Evolutionary conservation across 257 asterid species (phyloP).

Genomic region (Ligustrum vulgare): DNA sequence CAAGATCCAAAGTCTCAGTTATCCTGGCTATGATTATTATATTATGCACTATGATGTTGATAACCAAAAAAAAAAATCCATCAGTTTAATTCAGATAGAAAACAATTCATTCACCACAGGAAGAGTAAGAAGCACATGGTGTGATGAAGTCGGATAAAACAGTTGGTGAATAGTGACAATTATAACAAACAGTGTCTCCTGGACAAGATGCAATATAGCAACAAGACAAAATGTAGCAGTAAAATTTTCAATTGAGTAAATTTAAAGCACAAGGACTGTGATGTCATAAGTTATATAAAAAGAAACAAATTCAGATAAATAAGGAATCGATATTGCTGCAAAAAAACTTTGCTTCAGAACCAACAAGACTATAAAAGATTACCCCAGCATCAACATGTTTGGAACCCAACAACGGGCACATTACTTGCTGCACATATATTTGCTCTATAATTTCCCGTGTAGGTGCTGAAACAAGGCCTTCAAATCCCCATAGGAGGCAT

Average conservation of each 20-base stretch:
- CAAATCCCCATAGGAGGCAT: constrained; percentile 59
- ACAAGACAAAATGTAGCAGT: neutral
- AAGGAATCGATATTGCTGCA: neutral
- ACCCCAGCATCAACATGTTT: constrained; percentile 95
- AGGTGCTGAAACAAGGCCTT: constrained; percentile 68
- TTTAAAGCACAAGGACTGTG: neutral
- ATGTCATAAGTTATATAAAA: neutral
- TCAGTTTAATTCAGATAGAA: constrained; percentile 14
- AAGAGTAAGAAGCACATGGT: neutral
- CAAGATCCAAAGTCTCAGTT: constrained; percentile 16
- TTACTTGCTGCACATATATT: constrained; percentile 68
- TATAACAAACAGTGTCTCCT: neutral
- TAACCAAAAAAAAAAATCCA: neutral
- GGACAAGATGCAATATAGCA: constrained; percentile 20
- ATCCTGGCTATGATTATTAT: constrained; percentile 4
- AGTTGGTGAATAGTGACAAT: neutral
- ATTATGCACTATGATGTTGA: constrained; percentile 2
- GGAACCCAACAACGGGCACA: constrained; percentile 77
- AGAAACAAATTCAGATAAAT: neutral
- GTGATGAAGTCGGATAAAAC: neutral
- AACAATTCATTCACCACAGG: constrained; percentile 15
- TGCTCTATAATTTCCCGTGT: constrained; percentile 71
- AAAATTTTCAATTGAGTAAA: constrained; percentile 2
- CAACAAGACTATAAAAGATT: constrained; percentile 18
- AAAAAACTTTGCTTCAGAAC: constrained; percentile 14